Evolutionary conservation across 306 rosid species (phyloP), one percentile per base, ranked within the genome.

Genomic region (Potentilla sterilis): DNA sequence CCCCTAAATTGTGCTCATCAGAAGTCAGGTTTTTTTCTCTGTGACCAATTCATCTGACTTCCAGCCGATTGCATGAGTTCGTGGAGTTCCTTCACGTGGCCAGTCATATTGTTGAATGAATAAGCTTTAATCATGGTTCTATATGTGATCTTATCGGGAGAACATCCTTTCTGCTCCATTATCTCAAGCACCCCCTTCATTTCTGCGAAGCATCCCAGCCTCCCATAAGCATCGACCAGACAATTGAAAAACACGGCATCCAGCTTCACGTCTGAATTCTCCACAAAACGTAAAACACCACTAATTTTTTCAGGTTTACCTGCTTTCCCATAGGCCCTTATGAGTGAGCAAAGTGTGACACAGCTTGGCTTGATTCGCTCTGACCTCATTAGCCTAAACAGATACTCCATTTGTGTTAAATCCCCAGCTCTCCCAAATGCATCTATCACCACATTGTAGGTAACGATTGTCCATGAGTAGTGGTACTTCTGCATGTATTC

Each of bases 361-460:
- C 97, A 90, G 79, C 98, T 87, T 7, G 97, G 98, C 67, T 89
- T 92, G 83, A 92, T 88, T 85, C 96, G 86, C 83, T 92, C 96
- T 4, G 98, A 94, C 54, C 86, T 85, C 98, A 92, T 94, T 67
- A 94, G 87, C 80, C 96, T 87, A 74, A 94, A 92, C 73, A 92
- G 76, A 84, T 88, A 86, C 86, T 94, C 98, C 97, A 94, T 92
- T 84, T 92, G 97, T 82, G 89, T 86, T 77, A 94, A 86, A 83
- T 94, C 89, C 55, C 97, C 96, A 7, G 95, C 98, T 82, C 89
- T 88, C 73, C 98, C 98, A 81, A 94, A 94, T 61, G 97, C 96
- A 77, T 94, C 95, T 74, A 92, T 94, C 67, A 89, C 92, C 76
- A 94, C 86, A 72, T 94, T 94, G 86, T 85, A 94, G 72, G 96